Evolutionary conservation across 192 early-diverging fungal genomes (phyloP).

Genomic region (Gamsiella multidivaricata): DNA sequence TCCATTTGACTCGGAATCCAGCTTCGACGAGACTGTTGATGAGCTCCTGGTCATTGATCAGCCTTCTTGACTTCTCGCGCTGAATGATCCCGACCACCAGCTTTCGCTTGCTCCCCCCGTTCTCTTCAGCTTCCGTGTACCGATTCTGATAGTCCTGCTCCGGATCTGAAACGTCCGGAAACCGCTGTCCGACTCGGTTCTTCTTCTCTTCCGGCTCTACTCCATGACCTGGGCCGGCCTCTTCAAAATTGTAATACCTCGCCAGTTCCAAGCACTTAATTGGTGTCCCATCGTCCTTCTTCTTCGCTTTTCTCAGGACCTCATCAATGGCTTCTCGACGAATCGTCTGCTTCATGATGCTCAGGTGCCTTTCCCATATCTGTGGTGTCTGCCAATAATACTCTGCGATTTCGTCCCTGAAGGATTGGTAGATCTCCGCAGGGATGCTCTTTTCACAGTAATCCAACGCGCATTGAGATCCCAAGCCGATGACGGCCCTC

Average conservation of each 20-base stretch:
- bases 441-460: constrained; percentile 48
- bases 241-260: constrained; percentile 34
- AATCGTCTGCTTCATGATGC: not conserved
- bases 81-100: constrained; percentile 41
- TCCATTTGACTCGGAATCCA: constrained; percentile 44
- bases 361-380: constrained; percentile 10
- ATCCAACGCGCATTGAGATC: constrained; percentile 35
- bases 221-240: not conserved
- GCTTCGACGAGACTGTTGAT: constrained; percentile 17
- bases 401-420: constrained; percentile 3
- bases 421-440: constrained; percentile 19
- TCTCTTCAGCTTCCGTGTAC: not conserved
- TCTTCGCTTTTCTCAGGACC: not conserved
- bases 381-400: constrained; percentile 20
- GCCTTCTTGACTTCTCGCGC: constrained; percentile 23
- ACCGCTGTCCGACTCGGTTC: constrained; percentile 2
- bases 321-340: no score
- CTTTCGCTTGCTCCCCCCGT: constrained; percentile 1
- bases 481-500: constrained; percentile 36
- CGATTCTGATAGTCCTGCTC: not conserved
- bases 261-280: constrained; percentile 19
- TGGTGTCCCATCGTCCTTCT: not conserved
- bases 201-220: not conserved
- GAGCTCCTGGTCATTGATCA: constrained; percentile 40
- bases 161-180: not conserved